These are phyloP conservation scores for Fusarium fujikuroi DNA, from an alignment of 2,329 filamentous ascomycete genomes.

Conservation along the genomic window DNA sequence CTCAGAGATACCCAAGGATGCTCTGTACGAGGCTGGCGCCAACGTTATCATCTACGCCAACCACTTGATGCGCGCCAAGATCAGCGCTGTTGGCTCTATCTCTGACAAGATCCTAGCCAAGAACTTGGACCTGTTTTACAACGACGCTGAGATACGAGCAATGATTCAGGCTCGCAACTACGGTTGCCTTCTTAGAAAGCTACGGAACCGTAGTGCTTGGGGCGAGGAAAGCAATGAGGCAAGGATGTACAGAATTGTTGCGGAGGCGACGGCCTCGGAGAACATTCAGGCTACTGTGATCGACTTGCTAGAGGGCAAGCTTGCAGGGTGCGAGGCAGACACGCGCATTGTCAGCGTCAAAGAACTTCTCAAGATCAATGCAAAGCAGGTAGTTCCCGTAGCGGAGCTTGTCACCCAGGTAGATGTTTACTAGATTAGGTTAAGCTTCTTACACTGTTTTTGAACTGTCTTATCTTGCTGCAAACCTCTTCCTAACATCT, in stretches of 20 bases:
- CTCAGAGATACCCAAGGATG: conserved; percentile 1
- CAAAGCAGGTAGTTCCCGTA: conserved; percentile 1
- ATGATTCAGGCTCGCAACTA: conserved; percentile 9
- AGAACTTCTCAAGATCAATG: conserved; percentile 4
- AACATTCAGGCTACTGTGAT: conserved; percentile 3
- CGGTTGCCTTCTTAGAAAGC: neutral
- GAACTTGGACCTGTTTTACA: conserved; percentile 2
- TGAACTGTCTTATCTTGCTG: neutral
- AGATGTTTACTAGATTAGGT: neutral
- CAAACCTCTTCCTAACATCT: fast-evolving
- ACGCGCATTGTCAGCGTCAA: conserved; percentile 6
- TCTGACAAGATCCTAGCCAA: conserved; percentile 6
- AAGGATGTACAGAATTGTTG: conserved; percentile 2
- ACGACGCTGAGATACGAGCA: neutral
- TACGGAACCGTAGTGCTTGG: neutral
- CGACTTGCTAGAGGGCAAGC: neutral
- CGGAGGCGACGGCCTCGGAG: neutral
- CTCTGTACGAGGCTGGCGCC: conserved; percentile 9
- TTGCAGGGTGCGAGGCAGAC: conserved; percentile 6
- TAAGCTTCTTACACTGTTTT: neutral
- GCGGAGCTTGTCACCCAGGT: neutral
- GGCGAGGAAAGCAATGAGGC: conserved; percentile 5
- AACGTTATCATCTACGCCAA: conserved; percentile 23
- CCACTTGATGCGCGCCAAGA: conserved; percentile 17
- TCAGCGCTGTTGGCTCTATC: conserved; percentile 11